Base-by-base conservation (phyloP, 768 basidiomycete species). In the Lactarius hengduanensis region DNA sequence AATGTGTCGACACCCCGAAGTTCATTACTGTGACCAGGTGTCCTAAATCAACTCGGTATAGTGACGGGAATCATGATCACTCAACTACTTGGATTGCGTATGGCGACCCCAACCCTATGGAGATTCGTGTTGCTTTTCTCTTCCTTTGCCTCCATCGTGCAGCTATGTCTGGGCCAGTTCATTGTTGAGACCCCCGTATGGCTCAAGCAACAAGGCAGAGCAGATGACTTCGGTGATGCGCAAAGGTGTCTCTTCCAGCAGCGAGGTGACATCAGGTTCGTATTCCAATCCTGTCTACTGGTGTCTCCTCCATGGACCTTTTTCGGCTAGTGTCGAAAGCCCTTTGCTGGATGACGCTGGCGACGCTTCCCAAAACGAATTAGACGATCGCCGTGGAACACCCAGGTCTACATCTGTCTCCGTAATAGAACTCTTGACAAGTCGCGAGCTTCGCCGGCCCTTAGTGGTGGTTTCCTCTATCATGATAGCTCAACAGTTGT, bases 1-100 rank as follows among this genome's bases (percentile, higher is more conserved):
- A 13, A 26, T 41, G 58, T 8, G 15, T 59, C 20, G 59, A 57
- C 45, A 28, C 18, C 32, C n/a, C 0, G 18, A 13, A 16, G 8
- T 61, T 63, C 11, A 64, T 36, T 11, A 6, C 59, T 7, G 13
- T 7, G 13, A 32, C 32, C 16, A 91, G 91, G 91, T 26, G 89
- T 94, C 32, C 80, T 94, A 34, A 92, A 89, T 0, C 93, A 94
- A 71, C 78, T 95, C 32, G 86, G 84, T 45, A 90, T 96, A 72
- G 92, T 96, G 40, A 76, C 92, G 61, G 92, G 92, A 34, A 90
- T 97, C 69, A 88, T 96, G 82, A 74, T 86, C n/a, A 91, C 94
- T 0, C 96, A 98, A 73, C 76, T 81, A 5, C 79, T 92, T 67
- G 94, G 93, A 3, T 79, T 94, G 43, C 75, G 78, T 61, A 80